Base-by-base conservation (phyloP, 202 grass and related monocot genomes). In the Bolboschoenoplectus hybrid region DNA sequence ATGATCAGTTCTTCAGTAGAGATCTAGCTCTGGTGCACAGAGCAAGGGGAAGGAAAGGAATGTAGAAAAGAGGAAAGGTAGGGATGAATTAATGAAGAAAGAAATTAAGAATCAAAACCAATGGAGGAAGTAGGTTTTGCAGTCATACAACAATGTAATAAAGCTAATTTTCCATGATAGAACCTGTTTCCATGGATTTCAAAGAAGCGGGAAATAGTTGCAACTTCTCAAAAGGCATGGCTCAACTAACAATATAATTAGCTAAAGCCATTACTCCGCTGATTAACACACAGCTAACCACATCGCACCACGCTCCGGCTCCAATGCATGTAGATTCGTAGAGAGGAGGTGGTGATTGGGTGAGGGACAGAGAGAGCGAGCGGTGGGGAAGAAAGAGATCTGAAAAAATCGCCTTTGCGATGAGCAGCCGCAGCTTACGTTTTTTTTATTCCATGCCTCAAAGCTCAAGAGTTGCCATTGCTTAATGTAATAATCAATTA, bases 91-190 rank as follows among this genome's bases (percentile, higher is more conserved):
- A 39, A 26, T 26, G 26, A 26, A 26, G 50, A 80, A 16, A 39
- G 51, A 81, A 81, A 81, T 81, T 81, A 8, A 81, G 76, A 81
- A 62, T 34, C n/a, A 71, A 19, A 71, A 38, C 20, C 34, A 84
- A 71, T 44, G 13, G 63, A 84, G 82, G 50, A 60, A 73, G 12
- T 85, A 19, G 46, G 13, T 55, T 26, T 85, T 5, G 67, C 5
- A n/a, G 16, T 16, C 19, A 3, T 26, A 63, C 41, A 52, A 83
- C 1, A 69, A 69, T 68, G 39, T 6, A 44, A 45, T 17, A 17
- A 41, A 17, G 13, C 40, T 44, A 70, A 45, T 45, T 45, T 70
- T 45, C 40, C 41, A 44, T n/a, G 67, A 70, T 70, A 70, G 32
- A 74, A 74, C 45, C 44, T 74, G 43, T 32, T 11, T 50, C 70